Evolutionary conservation across 169 alveolate species (phyloP).

Genomic region (Plasmodium berghei): DNA sequence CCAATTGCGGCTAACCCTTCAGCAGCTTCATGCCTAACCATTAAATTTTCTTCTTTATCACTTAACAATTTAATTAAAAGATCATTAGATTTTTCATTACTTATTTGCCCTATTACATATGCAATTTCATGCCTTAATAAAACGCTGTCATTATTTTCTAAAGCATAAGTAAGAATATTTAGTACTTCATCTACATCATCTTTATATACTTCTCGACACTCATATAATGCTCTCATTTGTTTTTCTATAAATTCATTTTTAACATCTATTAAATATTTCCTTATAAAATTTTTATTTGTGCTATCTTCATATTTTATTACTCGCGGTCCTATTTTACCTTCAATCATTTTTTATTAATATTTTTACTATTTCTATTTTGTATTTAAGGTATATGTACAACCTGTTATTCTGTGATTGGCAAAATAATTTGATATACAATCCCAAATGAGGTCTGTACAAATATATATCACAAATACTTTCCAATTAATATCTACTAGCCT

Average conservation of each 20-base stretch:
- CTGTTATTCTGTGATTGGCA: too few relatives aligned
- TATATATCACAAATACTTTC: too few relatives aligned
- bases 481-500: too few relatives aligned
- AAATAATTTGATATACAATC: too few relatives aligned
- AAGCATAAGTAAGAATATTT: conserved; percentile 64
- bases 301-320: conserved; percentile 70
- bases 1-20: conserved; percentile 89
- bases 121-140: conserved; percentile 92
- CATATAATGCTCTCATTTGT: conserved; percentile 75
- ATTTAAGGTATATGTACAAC: too few relatives aligned
- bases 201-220: conserved; percentile 71
- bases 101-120: conserved; percentile 92
- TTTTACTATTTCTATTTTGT: too few relatives aligned
- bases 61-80: conserved; percentile 81
- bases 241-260: conserved; percentile 73
- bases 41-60: conserved; percentile 87
- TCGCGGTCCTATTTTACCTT: neutral
- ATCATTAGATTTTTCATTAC: conserved; percentile 81
- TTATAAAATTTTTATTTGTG: conserved; percentile 55
- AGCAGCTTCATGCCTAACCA: conserved; percentile 93
- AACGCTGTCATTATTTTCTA: conserved; percentile 37
- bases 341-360: neutral
- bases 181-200: conserved; percentile 64
- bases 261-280: conserved; percentile 48
- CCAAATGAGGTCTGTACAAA: too few relatives aligned